Percentiles rank a stretch among this genome's conserved stretches.
These are phyloP conservation scores for Diaporthe humulicola DNA, from an alignment of 2,329 filamentous ascomycete genomes.

Conservation along the genomic window DNA sequence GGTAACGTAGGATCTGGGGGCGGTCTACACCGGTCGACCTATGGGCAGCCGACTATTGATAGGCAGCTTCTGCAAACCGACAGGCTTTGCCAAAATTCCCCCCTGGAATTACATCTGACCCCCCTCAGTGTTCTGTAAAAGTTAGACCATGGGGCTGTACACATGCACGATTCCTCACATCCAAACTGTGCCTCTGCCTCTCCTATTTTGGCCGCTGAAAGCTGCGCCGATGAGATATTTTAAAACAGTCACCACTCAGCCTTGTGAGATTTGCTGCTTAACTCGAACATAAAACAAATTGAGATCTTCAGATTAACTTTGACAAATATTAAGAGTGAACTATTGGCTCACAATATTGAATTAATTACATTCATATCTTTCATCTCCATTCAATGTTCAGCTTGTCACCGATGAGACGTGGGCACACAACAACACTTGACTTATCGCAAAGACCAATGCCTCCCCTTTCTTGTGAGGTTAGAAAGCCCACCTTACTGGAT, in stretches of 20 bases:
- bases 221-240: neutral
- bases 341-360: no score
- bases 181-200: neutral
- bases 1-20: no score
- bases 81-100: neutral
- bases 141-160: neutral
- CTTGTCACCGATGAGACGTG: no score
- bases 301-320: no score
- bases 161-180: neutral
- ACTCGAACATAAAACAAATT: neutral
- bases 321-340: no score
- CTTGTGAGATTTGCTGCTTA: neutral
- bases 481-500: no score
- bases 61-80: neutral
- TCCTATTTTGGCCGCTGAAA: neutral
- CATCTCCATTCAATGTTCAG: no score
- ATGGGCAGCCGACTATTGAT: neutral
- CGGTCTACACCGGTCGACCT: no score
- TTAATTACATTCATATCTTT: no score
- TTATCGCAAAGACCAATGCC: no score
- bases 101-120: neutral
- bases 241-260: neutral
- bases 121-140: neutral
- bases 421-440: no score
- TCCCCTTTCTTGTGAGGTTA: no score